A percentile compares a stretch with the other conserved stretches of the same genome.
Conservation (phyloP, 2,329 filamentous ascomycete species). For the Penicillium frequentans region DNA sequence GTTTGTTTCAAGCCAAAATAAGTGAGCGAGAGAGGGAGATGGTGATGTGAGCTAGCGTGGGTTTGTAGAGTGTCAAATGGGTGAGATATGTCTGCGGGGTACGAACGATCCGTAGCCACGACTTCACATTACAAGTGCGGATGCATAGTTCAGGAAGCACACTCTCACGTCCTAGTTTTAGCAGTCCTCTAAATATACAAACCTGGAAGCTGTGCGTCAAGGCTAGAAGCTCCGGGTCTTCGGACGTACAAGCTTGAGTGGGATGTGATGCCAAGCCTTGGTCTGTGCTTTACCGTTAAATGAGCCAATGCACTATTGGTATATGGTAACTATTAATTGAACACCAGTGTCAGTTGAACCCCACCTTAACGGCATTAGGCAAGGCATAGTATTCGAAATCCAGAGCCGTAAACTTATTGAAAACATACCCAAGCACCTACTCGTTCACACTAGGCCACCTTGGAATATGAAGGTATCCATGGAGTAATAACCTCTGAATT, state of each 20-base stretch:
- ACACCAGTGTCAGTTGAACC: too few species aligned
- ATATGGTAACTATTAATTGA: too few species aligned
- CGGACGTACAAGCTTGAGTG: slow-evolving; percentile 2
- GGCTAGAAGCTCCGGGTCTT: background rate
- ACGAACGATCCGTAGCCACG: background rate
- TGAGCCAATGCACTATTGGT: background rate
- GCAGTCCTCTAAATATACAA: background rate
- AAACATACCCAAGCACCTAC: too few species aligned
- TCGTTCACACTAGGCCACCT: too few species aligned
- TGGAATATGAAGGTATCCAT: too few species aligned
- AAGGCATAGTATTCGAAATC: too few species aligned
- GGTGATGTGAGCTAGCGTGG: background rate
- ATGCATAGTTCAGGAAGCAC: background rate
- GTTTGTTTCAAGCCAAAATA: background rate
- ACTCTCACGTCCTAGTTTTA: background rate
- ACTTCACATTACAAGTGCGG: background rate
- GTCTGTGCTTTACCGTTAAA: slow-evolving; percentile 23
- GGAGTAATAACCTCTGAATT: too few species aligned
- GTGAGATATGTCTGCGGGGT: background rate
- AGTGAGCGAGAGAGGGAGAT: background rate
- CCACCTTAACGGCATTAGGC: too few species aligned
- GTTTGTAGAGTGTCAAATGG: background rate
- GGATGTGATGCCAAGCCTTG: slow-evolving; percentile 36
- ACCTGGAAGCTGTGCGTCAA: background rate
- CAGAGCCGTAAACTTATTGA: too few species aligned